Evolutionary conservation across 2,329 filamentous ascomycete genomes (phyloP), one percentile per base, ranked within the genome.

Genomic region (Aspergillus floridensis): DNA sequence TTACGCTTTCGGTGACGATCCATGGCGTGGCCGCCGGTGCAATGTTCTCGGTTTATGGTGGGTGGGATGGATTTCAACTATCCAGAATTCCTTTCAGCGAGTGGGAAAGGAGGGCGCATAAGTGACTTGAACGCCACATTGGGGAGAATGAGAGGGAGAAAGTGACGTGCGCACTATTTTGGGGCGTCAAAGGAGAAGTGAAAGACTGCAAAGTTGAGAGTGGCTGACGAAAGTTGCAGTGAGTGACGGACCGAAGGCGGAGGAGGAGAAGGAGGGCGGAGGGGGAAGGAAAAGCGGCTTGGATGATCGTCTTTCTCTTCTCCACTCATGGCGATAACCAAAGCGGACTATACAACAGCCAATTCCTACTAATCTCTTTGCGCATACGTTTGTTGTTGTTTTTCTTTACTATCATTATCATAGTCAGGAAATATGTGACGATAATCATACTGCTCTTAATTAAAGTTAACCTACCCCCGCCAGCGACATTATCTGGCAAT

Each of bases 1-100:
- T 64, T 77, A 81, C 80, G 77, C 76, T 81, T 82, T 68, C 77
- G 76, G 70, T 74, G 76, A 68, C 77, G 79, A 68, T 82, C 80
- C 80, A 82, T 82, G 65, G 70, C 65, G 65, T 62, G 67, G 57
- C 58, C 61, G 60, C 67, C 64, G 38, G 57, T 59, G 56, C 57
- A 58, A 56, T 61, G 54, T 58, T 29, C 53, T 38, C 59, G 60
- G 59, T 53, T 58, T 62, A 63, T 57, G 52, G 53, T 62, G 57
- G 49, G 62, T 55, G 59, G 51, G 55, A 52, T 32, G 38, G 51
- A 61, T 68, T 73, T 66, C 65, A 72, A 62, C 67, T 74, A 63
- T 71, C 66, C 65, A 68, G 65, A 64, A 70, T 68, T 72, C 69
- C 70, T 71, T 70, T 72, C 68, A 72, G 68, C 67, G 66, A 67